phyloP scores from a whole-genome alignment of 139 green algal species.

The Chlamydomonas applanata region DNA sequence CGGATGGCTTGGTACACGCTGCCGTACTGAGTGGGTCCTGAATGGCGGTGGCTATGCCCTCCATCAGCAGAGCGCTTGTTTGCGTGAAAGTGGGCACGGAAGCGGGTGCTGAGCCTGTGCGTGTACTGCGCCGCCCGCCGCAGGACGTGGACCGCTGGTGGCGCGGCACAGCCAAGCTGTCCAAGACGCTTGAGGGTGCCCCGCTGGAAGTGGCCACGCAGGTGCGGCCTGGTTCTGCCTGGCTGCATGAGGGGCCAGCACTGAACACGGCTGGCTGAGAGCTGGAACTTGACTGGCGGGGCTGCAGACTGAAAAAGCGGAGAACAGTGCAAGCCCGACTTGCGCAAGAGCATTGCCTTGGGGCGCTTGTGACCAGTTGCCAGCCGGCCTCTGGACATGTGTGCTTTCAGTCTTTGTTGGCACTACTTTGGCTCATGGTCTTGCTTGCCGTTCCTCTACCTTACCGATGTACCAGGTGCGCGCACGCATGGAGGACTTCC shows the following conservation, averaged over 20 bases:
- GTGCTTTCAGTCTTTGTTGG: neutral
- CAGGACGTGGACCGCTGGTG: slow-evolving; percentile 67
- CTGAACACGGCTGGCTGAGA: no score
- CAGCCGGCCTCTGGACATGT: neutral
- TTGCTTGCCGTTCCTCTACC: neutral
- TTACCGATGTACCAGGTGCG: slow-evolving; percentile 38
- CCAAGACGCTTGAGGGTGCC: slow-evolving; percentile 41
- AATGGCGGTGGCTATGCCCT: no score
- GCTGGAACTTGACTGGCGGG: no score
- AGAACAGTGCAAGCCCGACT: neutral
- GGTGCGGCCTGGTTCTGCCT: neutral
- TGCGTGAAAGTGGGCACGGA: no score
- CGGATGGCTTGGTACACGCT: neutral
- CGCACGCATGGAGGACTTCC: slow-evolving; percentile 66
- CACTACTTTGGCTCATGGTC: neutral
- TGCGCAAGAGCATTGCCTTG: neutral
- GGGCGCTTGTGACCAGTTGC: neutral
- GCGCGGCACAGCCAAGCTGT: slow-evolving; percentile 48
- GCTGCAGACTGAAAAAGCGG: no score
- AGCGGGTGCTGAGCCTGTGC: no score
- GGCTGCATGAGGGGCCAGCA: neutral
- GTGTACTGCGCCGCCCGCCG: no score
- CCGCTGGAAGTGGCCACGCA: slow-evolving; percentile 29
- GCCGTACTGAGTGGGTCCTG: no score
- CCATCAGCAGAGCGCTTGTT: no score